Evolutionary conservation across 768 basidiomycete species (phyloP).

Genomic region (Jaapia argillacea): DNA sequence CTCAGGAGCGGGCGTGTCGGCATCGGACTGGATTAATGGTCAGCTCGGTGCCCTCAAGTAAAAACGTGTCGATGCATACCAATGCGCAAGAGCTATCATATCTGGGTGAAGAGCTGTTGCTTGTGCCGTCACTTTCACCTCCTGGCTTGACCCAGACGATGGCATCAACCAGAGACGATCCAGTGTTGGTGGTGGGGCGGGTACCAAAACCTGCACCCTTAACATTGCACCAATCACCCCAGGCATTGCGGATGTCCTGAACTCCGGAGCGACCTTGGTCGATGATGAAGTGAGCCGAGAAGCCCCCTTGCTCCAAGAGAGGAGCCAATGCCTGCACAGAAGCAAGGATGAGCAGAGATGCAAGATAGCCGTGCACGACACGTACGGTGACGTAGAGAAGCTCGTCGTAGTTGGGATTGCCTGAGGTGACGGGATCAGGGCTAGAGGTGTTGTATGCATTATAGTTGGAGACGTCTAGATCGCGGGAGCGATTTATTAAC

Average conservation of each 20-base stretch:
- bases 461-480: conserved; percentile 25
- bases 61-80: too few species aligned
- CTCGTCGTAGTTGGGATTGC: conserved; percentile 54
- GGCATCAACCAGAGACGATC: conserved; percentile 44
- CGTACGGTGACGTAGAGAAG: conserved; percentile 48
- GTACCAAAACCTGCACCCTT: conserved; percentile 53
- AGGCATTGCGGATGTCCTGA: conserved; percentile 47
- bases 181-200: conserved; percentile 46
- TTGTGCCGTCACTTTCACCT: conserved; percentile 58
- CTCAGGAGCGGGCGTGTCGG: conserved; percentile 45
- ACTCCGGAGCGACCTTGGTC: conserved; percentile 58
- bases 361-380: too few species aligned
- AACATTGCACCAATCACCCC: conserved; percentile 65
- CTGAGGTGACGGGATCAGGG: conserved; percentile 53
- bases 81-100: conserved; percentile 37
- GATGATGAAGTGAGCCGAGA: conserved; percentile 54
- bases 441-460: conserved; percentile 29
- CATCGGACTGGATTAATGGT: too few species aligned
- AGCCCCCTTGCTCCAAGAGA: conserved; percentile 30
- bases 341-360: too few species aligned
- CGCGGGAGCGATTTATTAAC: too few species aligned
- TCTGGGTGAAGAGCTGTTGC: conserved; percentile 40
- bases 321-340: conserved; percentile 46
- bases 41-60: too few species aligned
- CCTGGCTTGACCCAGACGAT: conserved; percentile 64